These are phyloP conservation scores for Rhizopus arrhizus DNA, from an alignment of 371 early-diverging fungal species.

Conservation along the genomic window DNA sequence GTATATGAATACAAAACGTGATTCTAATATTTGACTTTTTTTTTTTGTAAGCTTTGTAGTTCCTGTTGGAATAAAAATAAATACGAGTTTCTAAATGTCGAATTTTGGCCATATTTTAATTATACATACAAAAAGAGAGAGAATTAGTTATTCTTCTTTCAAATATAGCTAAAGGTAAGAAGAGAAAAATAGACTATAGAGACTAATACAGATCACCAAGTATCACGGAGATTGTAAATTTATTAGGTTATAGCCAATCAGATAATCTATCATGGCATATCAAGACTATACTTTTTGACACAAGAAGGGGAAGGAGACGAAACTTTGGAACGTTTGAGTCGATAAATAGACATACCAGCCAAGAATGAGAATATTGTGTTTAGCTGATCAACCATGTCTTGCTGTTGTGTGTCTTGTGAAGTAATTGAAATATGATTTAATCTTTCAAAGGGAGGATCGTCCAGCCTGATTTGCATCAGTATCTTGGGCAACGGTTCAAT, in stretches of 20 bases:
- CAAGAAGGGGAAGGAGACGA: not conserved
- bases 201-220: not conserved
- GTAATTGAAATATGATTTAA: conserved; percentile 25
- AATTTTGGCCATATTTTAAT: too few relatives aligned
- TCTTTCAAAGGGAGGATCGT: conserved; percentile 52
- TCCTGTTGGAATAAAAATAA: too few relatives aligned
- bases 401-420: conserved; percentile 13
- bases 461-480: conserved; percentile 24
- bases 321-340: not conserved
- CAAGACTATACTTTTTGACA: not conserved
- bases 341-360: conserved; percentile 7
- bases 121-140: not conserved
- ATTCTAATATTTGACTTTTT: too few relatives aligned
- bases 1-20: too few relatives aligned
- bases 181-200: not conserved
- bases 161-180: not conserved
- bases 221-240: conserved; percentile 1
- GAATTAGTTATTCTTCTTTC: not conserved
- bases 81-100: too few relatives aligned
- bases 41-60: too few relatives aligned
- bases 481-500: not conserved
- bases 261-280: not conserved
- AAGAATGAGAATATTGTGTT: conserved; percentile 29
- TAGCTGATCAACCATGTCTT: conserved; percentile 21
- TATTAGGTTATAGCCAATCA: conserved; percentile 1